These are phyloP conservation scores for Podaxis pistillaris DNA, from an alignment of 768 basidiomycete genomes.

Conservation along the genomic window DNA sequence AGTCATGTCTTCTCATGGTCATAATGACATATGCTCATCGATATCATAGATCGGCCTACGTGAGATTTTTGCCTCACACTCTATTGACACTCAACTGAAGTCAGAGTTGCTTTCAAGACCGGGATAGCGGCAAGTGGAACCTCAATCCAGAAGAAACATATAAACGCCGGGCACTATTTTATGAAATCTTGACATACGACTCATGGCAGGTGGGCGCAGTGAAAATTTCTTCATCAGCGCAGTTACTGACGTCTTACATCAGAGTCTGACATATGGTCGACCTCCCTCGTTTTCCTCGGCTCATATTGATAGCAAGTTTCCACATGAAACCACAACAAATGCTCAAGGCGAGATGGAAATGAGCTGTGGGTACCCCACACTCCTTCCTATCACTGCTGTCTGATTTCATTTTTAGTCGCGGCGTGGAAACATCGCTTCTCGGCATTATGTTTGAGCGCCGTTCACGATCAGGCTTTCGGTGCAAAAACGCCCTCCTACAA, in stretches of 20 bases:
- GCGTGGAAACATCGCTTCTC: conserved; percentile 72
- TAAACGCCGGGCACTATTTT: conserved; percentile 58
- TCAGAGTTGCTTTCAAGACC: conserved; percentile 41
- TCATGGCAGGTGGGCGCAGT: conserved; percentile 58
- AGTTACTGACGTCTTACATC: conserved; percentile 10
- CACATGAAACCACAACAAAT: conserved; percentile 44
- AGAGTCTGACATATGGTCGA: conserved; percentile 73
- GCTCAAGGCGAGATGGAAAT: conserved; percentile 55
- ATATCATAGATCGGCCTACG: conserved; percentile 59
- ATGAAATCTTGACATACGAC: conserved; percentile 67
- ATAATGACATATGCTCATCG: conserved; percentile 15
- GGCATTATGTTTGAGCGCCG: conserved; percentile 57
- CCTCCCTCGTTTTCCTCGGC: conserved; percentile 62
- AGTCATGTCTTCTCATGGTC: conserved; percentile 27
- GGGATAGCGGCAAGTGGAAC: conserved; percentile 68
- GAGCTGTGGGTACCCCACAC: conserved; percentile 45
- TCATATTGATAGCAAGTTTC: conserved; percentile 56
- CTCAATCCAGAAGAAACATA: conserved; percentile 54
- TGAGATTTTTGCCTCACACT: conserved; percentile 35
- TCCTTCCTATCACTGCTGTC: conserved; percentile 5
- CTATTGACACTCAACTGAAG: neutral
- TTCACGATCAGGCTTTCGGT: conserved; percentile 70
- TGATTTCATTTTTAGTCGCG: conserved; percentile 38
- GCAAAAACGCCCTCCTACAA: conserved; percentile 61
- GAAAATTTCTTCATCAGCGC: conserved; percentile 1